Percentiles rank a stretch among this genome's conserved stretches.
Conservation (phyloP, 2,329 filamentous ascomycete species). For the Nothopassalora personata region DNA sequence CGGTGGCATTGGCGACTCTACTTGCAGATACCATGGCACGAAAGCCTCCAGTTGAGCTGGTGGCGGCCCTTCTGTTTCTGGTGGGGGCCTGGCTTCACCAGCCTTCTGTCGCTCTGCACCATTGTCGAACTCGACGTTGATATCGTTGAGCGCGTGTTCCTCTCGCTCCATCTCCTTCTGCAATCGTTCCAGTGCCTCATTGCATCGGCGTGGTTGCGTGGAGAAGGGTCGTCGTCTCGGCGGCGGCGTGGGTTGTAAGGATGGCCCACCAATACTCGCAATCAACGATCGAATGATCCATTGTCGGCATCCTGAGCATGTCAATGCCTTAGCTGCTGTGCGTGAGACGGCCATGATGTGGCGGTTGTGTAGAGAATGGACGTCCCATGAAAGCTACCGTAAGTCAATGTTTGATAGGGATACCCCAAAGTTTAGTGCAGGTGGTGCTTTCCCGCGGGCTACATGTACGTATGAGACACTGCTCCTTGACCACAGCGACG, state of each 20-base stretch:
- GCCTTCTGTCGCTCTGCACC: background rate
- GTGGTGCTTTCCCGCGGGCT: background rate
- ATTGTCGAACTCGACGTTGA: conserved; percentile 14
- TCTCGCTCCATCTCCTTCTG: conserved; percentile 14
- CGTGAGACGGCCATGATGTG: conserved; percentile 16
- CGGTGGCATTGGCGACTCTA: conserved; percentile 37
- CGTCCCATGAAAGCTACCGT: background rate
- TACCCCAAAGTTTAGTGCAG: background rate
- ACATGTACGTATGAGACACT: background rate
- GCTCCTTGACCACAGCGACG: background rate
- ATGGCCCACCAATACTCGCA: conserved; percentile 23
- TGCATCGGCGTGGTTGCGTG: conserved; percentile 10
- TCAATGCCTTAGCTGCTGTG: conserved; percentile 10
- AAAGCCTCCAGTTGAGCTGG: conserved; percentile 5
- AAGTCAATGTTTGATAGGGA: background rate
- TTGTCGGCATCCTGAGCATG: conserved; percentile 24
- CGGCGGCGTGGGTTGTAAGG: conserved; percentile 4
- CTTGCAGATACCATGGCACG: conserved; percentile 81
- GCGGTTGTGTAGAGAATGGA: background rate
- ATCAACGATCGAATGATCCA: conserved; percentile 29
- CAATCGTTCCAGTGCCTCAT: conserved; percentile 18
- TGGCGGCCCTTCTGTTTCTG: background rate
- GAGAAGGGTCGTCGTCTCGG: conserved; percentile 23
- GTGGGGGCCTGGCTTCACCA: conserved; percentile 1
- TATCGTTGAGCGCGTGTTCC: conserved; percentile 20